Evolutionary conservation across 345 rosid species (phyloP), one percentile per base, ranked within the genome.

Genomic region (Acer yangbiense): DNA sequence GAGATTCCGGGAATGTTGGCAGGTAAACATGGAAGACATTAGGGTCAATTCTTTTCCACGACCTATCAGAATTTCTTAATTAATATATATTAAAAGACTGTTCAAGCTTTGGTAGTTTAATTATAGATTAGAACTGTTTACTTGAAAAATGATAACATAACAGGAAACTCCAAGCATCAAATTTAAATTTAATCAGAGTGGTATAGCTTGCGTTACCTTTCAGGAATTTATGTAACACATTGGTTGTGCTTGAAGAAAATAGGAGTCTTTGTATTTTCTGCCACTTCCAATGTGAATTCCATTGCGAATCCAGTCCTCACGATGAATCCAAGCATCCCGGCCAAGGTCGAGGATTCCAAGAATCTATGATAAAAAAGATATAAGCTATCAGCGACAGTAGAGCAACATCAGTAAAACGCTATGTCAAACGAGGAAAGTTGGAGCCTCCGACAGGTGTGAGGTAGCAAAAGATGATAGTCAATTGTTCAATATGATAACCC

Each of bases 211-310:
- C 29, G 12, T 70, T 55, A 68, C 71, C 77, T 77, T 61, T 77
- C 76, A 88, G 50, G 89, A 86, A 77, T 92, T 92, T 61, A 96
- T 92, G 78, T 88, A 92, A 72, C 94, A 91, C 88, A 88, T 82
- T 6, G 97, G 94, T 83, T 91, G 95, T 52, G 94, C 97, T 87
- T 92, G 92, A 75, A 94, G 83, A 70, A 85, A 94, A 83, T 87
- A 90, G 50, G 98, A 96, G 79, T 96, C 98, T 86, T 87, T 92
- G 86, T 96, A 96, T 87, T 94, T 96, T 83, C 90, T 90, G 76
- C 88, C 89, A 67, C 88, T 90, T 16, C 94, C 97, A 17, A 87
- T 60, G 78, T 88, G 90, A 80, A 96, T 87, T 70, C 99, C 99
- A 71, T 83, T 92, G 39, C 83, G 86, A 74, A 91, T 90, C 99